Evolutionary conservation across 306 rosid species (phyloP), one percentile per base, ranked within the genome.

Genomic region (Oemleria cerasiformis): DNA sequence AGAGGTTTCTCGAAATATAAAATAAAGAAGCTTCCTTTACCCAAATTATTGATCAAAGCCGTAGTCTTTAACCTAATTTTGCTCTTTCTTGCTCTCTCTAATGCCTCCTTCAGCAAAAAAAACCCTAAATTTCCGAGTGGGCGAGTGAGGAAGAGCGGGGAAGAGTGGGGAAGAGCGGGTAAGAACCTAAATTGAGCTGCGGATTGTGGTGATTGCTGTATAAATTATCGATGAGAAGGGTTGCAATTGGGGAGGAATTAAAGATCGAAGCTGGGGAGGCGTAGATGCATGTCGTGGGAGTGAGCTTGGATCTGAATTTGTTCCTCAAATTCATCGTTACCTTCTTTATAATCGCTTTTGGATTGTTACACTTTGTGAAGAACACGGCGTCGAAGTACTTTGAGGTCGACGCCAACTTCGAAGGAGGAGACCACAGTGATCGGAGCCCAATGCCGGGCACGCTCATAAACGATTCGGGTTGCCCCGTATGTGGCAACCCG

Each of bases 241-340:
- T 40, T 38, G 61, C 58, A 82, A 78, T 70, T 49, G 70, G 45
- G 65, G 79, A 68, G 72, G 65, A 68, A 78, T 75, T 73, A 45
- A 65, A 65, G 83, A 79, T 67, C 79, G 69, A 71, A 70, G 72
- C 48, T 30, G 87, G 60, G 66, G 55, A 39, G 75, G 81, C 76
- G 85, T 93, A 91, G 93, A 94, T 91, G 99, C 99, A 85, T 80
- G 88, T 82, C 79, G 84, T 78, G 55, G 92, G 88, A 73, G 86
- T 79, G 64, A 76, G 80, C 67, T 84, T 89, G 88, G 97, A 95
- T 90, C 96, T 89, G 74, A 91, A 86, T 81, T 85, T 95, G 96
- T 88, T 91, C 88, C 85, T 89, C 40, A 88, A 89, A 54, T 65
- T 88, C 19, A 69, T 95, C 39, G 45, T 89, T 56, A 74, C 91